Evolutionary conservation across 2,329 filamentous ascomycete species (phyloP).

Genomic region (Nannizziopsis barbatae): DNA sequence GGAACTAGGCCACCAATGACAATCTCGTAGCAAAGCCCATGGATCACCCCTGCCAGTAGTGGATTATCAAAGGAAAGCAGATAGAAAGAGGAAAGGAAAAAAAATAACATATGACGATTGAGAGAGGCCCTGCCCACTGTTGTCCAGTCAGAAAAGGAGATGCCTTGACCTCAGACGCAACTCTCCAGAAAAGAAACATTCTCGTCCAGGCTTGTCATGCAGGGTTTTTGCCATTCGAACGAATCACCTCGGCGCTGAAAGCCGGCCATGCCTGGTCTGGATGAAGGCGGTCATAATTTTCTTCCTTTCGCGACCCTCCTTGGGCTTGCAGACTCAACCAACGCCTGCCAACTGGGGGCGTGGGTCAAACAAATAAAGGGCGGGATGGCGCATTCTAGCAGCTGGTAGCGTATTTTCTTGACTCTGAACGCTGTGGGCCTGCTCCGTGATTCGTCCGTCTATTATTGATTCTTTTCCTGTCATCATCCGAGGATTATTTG

Average conservation of each 20-base stretch:
- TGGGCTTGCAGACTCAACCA: background rate
- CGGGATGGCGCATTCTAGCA: constrained; percentile 10
- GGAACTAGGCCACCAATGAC: constrained; percentile 10
- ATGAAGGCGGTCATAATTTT: background rate
- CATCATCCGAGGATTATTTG: background rate
- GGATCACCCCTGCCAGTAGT: background rate
- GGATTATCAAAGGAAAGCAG: no score
- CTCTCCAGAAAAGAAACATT: constrained; percentile 8
- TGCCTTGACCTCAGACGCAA: background rate
- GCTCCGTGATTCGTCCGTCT: background rate
- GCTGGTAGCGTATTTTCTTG: background rate
- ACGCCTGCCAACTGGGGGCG: constrained; percentile 1
- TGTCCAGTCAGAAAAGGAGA: background rate
- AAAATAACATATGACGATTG: background rate
- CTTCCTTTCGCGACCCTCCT: constrained; percentile 6
- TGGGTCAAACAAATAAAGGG: constrained; percentile 10
- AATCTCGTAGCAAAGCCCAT: constrained; percentile 2
- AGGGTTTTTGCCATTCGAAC: constrained; percentile 4
- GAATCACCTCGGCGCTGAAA: constrained; percentile 1
- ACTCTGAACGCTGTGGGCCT: constrained; percentile 3
- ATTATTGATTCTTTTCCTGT: background rate
- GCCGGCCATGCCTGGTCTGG: constrained; percentile 2
- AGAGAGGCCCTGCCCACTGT: no score
- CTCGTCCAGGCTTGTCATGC: constrained; percentile 3
- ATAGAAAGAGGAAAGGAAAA: no score